Conservation (phyloP, 345 rosid genomes). For the Triadica sebifera region DNA sequence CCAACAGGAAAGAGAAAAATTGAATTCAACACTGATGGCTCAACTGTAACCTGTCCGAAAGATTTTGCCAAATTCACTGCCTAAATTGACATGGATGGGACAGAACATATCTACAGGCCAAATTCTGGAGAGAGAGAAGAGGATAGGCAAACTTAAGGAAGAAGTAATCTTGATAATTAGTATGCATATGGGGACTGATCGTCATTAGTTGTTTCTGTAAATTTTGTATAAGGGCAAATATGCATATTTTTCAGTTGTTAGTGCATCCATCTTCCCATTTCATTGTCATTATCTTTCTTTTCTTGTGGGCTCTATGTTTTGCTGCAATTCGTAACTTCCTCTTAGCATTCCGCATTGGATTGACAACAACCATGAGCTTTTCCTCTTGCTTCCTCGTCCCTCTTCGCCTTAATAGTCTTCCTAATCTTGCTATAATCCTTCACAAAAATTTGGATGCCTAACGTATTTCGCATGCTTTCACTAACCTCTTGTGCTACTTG, state of each 20-base stretch:
- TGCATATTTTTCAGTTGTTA: conserved; percentile 3
- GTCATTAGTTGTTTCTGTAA: no score
- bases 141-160: no score
- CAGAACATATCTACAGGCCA: no score
- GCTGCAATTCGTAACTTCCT: conserved; percentile 75
- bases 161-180: no score
- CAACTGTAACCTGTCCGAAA: no score
- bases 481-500: conserved; percentile 70
- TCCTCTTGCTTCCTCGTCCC: conserved; percentile 77
- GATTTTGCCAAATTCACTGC: no score
- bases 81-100: no score
- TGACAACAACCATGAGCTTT: conserved; percentile 82
- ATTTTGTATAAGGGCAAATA: no score
- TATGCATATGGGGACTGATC: no score
- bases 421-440: conserved; percentile 58
- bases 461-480: conserved; percentile 42
- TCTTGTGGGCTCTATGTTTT: conserved; percentile 74
- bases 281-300: conserved; percentile 63
- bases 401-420: conserved; percentile 52
- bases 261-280: conserved; percentile 61
- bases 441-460: conserved; percentile 60
- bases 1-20: no score
- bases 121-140: no score
- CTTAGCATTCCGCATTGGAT: conserved; percentile 76
- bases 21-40: no score